Percentiles rank a stretch among this genome's conserved stretches.
Evolutionary conservation across 108 stramenopile species (phyloP).

Genomic region (Ochromonas danica): DNA sequence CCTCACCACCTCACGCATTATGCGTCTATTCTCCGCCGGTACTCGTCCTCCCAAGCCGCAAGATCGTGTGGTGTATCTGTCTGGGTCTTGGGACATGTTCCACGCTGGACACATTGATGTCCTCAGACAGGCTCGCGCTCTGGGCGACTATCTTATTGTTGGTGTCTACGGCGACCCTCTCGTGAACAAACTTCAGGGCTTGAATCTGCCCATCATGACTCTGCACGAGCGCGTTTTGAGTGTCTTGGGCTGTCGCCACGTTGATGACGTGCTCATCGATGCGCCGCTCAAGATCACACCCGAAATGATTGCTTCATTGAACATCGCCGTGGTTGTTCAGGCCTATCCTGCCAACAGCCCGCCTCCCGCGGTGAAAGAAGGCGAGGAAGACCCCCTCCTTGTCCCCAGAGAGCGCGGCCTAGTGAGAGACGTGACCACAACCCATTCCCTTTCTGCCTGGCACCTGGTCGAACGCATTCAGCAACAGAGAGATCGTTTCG

Average conservation of each 20-base stretch:
- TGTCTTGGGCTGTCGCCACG: constrained; percentile 83
- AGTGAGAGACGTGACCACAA: too few species aligned
- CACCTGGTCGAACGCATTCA: too few species aligned
- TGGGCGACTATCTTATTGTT: constrained; percentile 93
- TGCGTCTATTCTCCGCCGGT: constrained; percentile 80
- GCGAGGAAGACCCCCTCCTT: too few species aligned
- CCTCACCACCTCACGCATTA: constrained; percentile 80
- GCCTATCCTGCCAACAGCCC: too few species aligned
- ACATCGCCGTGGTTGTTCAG: constrained; percentile 49
- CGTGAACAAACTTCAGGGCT: constrained; percentile 77
- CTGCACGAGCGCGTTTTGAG: constrained; percentile 87
- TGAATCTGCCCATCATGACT: constrained; percentile 84
- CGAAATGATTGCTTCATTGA: constrained; percentile 76
- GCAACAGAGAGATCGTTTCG: too few species aligned
- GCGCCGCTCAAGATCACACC: constrained; percentile 80
- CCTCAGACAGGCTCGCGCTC: constrained; percentile 57
- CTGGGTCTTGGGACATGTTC: constrained; percentile 98
- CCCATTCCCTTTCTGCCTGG: too few species aligned
- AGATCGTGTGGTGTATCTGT: constrained; percentile 87
- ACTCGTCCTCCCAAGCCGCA: constrained; percentile 73
- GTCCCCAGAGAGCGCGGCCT: too few species aligned
- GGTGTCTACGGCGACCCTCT: constrained; percentile 89
- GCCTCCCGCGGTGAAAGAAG: too few species aligned
- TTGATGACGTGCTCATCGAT: constrained; percentile 95
- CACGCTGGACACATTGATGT: constrained; percentile 92